Evolutionary conservation across 176 grass and related monocot species (phyloP).

Genomic region (Canna indica): DNA sequence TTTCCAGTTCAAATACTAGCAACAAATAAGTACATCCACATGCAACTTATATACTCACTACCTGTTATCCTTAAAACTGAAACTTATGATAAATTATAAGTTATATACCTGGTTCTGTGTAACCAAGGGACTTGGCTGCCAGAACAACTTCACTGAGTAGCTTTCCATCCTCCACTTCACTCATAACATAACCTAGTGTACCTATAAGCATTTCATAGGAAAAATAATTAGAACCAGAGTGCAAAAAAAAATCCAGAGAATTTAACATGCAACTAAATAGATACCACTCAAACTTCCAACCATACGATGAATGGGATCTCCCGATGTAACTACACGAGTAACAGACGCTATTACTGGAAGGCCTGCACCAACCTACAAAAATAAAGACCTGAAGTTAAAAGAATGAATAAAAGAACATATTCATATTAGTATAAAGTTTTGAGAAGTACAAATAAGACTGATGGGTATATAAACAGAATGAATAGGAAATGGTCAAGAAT

Average conservation of each 20-base stretch:
- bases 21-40: not conserved
- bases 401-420: no score
- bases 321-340: slow-evolving; percentile 58
- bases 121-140: slow-evolving; percentile 75
- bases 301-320: slow-evolving; percentile 73
- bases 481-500: no score
- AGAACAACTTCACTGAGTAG: slow-evolving; percentile 74
- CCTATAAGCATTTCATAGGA: slow-evolving; percentile 30
- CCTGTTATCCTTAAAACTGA: not conserved
- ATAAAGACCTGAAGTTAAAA: slow-evolving; percentile 15
- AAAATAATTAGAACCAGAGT: not conserved
- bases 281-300: slow-evolving; percentile 87
- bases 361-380: slow-evolving; percentile 78
- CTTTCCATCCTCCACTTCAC: slow-evolving; percentile 79
- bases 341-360: slow-evolving; percentile 86
- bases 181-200: slow-evolving; percentile 95
- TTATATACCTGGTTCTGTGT: slow-evolving; percentile 71
- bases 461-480: no score
- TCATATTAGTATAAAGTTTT: no score
- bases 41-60: not conserved
- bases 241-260: not conserved
- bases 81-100: not conserved
- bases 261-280: slow-evolving; percentile 13
- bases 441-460: no score
- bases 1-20: not conserved